These are phyloP conservation scores for Malus hybrid DNA, from an alignment of 331 rosid genomes.

Conservation along the genomic window DNA sequence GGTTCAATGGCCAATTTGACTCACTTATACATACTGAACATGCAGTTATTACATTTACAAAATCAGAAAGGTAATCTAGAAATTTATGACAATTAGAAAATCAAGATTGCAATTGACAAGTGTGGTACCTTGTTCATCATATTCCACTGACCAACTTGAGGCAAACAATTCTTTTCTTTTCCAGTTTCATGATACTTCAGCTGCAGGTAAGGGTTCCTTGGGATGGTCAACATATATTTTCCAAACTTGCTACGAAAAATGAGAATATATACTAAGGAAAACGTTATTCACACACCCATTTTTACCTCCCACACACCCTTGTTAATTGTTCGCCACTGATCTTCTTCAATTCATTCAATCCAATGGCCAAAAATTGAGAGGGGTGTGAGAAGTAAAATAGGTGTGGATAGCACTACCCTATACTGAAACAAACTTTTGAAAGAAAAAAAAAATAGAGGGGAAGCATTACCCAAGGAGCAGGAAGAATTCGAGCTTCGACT, in stretches of 20 bases:
- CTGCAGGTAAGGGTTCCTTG: slow-evolving; percentile 35
- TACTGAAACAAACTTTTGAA: slow-evolving; percentile 1
- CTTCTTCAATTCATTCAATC: too few relatives aligned
- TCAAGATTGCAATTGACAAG: not conserved
- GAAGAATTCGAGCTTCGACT: slow-evolving; percentile 95
- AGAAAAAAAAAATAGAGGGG: slow-evolving; percentile 2
- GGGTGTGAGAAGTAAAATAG: too few relatives aligned
- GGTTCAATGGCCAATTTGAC: not conserved
- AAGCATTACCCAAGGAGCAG: slow-evolving; percentile 88
- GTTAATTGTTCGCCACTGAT: too few relatives aligned
- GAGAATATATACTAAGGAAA: not conserved
- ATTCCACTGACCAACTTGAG: slow-evolving; percentile 99
- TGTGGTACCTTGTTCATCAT: slow-evolving; percentile 95
- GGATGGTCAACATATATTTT: not conserved
- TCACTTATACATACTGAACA: not conserved
- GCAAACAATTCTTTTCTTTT: slow-evolving; percentile 90
- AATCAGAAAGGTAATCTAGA: not conserved
- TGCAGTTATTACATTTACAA: not conserved
- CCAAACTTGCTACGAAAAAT: not conserved
- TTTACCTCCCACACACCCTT: too few relatives aligned
- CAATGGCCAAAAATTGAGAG: too few relatives aligned
- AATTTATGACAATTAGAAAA: not conserved
- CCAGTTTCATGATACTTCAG: slow-evolving; percentile 92
- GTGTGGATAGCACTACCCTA: too few relatives aligned
- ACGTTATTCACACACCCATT: too few relatives aligned